Base-by-base conservation (phyloP, 306 rosid species). In the Citrullus mucosospermus region DNA sequence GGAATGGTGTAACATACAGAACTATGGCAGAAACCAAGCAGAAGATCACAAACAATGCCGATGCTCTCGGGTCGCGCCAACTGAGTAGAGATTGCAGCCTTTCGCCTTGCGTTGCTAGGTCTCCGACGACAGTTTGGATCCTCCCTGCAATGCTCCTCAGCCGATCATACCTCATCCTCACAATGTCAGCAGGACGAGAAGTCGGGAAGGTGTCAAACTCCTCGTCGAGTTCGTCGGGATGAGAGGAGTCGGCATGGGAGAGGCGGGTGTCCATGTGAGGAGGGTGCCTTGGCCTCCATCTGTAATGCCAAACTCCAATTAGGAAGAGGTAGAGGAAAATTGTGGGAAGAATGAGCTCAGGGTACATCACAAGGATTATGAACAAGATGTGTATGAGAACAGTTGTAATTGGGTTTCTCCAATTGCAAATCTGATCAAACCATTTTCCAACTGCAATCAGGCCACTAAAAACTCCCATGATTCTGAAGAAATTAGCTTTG, bases 281-380 rank as follows among this genome's bases (percentile, higher is more conserved):
- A 60, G 93, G 93, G 78, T 90, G 91, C 82, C 93, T 90, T 59
- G 93, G 90, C 79, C 93, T 90, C 93, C 93, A 90, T 81, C 93
- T 81, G 41, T 90, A 90, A 84, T 90, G 87, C 93, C 93, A 90
- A 18, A 90, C 86, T 78, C 93, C 93, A 73, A 90, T 90, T 86
- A 90, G 81, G 84, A 90, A 90, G 51, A 90, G 93, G 80, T 90
- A 90, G 56, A 90, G 90, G 89, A 90, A 90, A 61, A 90, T 90
- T 58, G 93, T 90, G 16, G 93, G 93, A 34, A 88, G 80, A 79
- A 90, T 90, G 70, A 90, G 91, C 83, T 90, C 93, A 62, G 93
- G 83, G 83, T 90, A 90, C 90, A 90, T 90, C 68, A 90, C 93
- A 65, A 90, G 81, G 76, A 90, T 90, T 73, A 90, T 85, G 76